Evolutionary conservation across 768 basidiomycete species (phyloP), one percentile per base, ranked within the genome.

Genomic region (Gloeopeniophorella convolvens): DNA sequence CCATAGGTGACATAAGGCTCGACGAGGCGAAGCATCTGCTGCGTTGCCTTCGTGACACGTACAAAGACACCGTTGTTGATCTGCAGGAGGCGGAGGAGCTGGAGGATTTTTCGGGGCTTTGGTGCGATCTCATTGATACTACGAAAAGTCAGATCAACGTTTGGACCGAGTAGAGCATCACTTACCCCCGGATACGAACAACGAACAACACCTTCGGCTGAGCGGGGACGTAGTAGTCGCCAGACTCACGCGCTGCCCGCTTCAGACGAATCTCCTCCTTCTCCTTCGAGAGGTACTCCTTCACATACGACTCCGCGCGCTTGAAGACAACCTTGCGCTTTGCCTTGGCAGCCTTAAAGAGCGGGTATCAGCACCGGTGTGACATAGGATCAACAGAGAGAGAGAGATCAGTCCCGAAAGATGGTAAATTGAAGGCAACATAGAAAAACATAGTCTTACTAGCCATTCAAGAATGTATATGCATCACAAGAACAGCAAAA

Each of bases 121-220:
- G 96, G 96, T 48, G 96, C 92, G 66, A 99, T 96, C 68, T 98
- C 91, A 71, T 97, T 98, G 78, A 99, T 93, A 95, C 96, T 93
- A 59, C 12, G 23, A n/a, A 28, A 24, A 26, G 40, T 56, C 39
- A 51, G 42, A 15, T 33, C n/a, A 26, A 28, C 32, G 13, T 42
- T 63, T 30, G 63, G 43, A 42, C 31, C 33, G 21, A 20, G 41
- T 32, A 13, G 56, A 18, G 39, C 18, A 23, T 8, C 12, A 78
- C 89, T 67, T 64, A 94, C 91, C 92, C 95, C 68, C 91, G 86
- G 66, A 98, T 92, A 72, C 96, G 85, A 64, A 99, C 73, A 60
- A 99, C 95, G 60, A 99, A 98, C 80, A 88, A 94, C 39, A 99
- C 84, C 74, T 97, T 99, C 58, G 95, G 77, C 70, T 99, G 86